phyloP scores from a whole-genome alignment of 768 basidiomycete genomes.

The Fomitopsis serialis region DNA sequence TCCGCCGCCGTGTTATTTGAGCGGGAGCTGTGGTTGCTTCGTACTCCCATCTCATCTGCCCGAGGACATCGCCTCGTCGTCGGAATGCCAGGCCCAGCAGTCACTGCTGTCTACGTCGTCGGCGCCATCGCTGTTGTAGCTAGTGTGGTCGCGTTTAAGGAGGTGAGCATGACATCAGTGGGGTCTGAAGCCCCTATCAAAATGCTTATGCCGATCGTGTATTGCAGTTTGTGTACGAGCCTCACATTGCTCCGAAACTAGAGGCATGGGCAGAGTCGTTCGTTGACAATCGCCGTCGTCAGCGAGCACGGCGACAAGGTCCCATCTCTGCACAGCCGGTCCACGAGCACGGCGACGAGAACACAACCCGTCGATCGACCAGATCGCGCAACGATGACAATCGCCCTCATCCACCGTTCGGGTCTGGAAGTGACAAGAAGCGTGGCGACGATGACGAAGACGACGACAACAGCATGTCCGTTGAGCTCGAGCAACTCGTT shows the following conservation, averaged over 20 bases:
- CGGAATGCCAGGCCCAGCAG: constrained; percentile 27
- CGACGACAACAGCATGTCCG: constrained; percentile 15
- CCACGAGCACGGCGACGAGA: constrained; percentile 11
- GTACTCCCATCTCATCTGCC: background rate
- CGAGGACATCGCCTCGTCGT: background rate
- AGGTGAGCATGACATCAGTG: constrained; percentile 33
- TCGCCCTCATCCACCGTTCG: background rate
- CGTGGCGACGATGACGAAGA: constrained; percentile 2
- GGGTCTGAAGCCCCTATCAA: background rate
- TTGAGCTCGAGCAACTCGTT: constrained; percentile 51
- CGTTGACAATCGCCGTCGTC: constrained; percentile 25
- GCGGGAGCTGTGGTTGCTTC: background rate
- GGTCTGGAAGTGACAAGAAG: no score
- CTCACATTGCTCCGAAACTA: constrained; percentile 58
- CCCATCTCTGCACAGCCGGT: constrained; percentile 13
- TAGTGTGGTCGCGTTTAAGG: constrained; percentile 50
- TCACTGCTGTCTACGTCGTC: constrained; percentile 43
- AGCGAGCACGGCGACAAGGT: constrained; percentile 21
- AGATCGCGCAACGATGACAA: constrained; percentile 4
- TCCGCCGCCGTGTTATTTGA: background rate
- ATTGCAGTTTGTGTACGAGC: constrained; percentile 60
- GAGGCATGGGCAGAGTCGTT: constrained; percentile 39
- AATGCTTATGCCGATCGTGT: background rate
- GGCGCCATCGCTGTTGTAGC: constrained; percentile 47
- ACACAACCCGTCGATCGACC: constrained; percentile 2